Evolutionary conservation across 139 green algal species (phyloP).

Genomic region (Desmodesmus armatus): DNA sequence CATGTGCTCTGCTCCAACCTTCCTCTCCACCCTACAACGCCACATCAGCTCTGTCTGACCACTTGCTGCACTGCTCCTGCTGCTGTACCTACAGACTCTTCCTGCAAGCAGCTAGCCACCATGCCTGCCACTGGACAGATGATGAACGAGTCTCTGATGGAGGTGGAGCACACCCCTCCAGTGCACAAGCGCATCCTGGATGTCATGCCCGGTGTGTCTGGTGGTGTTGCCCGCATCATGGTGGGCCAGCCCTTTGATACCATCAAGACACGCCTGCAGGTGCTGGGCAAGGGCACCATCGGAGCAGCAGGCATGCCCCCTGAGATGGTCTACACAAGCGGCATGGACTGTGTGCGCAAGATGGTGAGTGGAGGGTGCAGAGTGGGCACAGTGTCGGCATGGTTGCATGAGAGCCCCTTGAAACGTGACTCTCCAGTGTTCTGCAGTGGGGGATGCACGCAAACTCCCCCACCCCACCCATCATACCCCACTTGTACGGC

Average conservation of each 20-base stretch:
- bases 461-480: too few relatives aligned
- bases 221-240: neutral
- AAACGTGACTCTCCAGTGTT: too few relatives aligned
- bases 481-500: too few relatives aligned
- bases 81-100: too few relatives aligned
- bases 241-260: constrained; percentile 60
- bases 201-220: neutral
- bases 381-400: constrained; percentile 19
- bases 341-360: constrained; percentile 58
- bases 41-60: too few relatives aligned
- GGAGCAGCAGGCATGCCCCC: constrained; percentile 48
- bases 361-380: constrained; percentile 50
- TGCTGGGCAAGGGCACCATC: constrained; percentile 56
- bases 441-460: too few relatives aligned
- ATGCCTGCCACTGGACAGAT: constrained; percentile 14
- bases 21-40: too few relatives aligned
- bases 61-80: too few relatives aligned
- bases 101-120: neutral
- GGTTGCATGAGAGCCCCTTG: too few relatives aligned
- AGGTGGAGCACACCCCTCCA: too few relatives aligned
- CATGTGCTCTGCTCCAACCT: too few relatives aligned
- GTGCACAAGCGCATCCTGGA: too few relatives aligned
- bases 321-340: constrained; percentile 52
- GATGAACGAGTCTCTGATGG: constrained; percentile 28
- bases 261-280: constrained; percentile 56